Evolutionary conservation across 495 filamentous ascomycete species (phyloP).

Genomic region (Podospora fimiseda): DNA sequence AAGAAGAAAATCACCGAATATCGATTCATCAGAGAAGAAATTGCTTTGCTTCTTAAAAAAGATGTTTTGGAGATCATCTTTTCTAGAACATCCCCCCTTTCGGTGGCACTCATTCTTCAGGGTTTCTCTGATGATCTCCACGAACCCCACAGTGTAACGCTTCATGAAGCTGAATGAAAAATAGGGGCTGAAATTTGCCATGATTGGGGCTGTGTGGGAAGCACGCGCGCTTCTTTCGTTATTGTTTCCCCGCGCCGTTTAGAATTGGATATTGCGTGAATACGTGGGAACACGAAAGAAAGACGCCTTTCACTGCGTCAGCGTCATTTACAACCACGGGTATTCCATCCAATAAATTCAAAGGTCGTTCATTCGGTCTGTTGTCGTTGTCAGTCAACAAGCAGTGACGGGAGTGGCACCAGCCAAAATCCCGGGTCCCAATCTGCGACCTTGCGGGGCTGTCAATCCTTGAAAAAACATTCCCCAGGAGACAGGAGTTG

Average conservation of each 20-base stretch:
- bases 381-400: not conserved
- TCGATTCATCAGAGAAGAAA: not conserved
- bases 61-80: too few species aligned
- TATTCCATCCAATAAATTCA: too few species aligned
- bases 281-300: too few species aligned
- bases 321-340: too few species aligned
- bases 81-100: too few species aligned
- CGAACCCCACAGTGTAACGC: not conserved
- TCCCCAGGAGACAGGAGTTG: not conserved
- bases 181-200: slow-evolving; percentile 16
- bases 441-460: slow-evolving; percentile 1
- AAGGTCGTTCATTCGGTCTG: not conserved
- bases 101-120: not conserved
- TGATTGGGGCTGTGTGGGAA: slow-evolving; percentile 17
- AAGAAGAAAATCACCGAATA: too few species aligned
- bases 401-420: not conserved
- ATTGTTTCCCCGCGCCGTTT: too few species aligned
- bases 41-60: not conserved
- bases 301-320: not conserved
- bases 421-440: slow-evolving; percentile 1
- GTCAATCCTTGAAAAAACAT: not conserved
- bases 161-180: not conserved
- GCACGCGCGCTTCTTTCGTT: slow-evolving; percentile 1
- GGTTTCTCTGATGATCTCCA: not conserved
- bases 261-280: too few species aligned